Evolutionary conservation across 2,329 filamentous ascomycete species (phyloP), one percentile per base, ranked within the genome.

Genomic region (Hirsutella rhossiliensis): DNA sequence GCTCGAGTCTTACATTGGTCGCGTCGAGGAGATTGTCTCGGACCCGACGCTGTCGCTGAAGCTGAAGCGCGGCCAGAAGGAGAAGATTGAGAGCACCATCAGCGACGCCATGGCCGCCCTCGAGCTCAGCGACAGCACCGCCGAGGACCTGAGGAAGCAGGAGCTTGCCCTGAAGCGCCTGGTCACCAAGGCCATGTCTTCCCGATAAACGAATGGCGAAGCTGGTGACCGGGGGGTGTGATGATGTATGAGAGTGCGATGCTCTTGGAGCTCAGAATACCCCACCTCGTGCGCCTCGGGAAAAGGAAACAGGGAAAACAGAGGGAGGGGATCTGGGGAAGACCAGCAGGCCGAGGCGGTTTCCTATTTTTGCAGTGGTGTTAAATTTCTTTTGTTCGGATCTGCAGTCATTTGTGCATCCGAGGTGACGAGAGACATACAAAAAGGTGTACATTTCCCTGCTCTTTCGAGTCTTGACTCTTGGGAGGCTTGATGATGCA

Each of bases 141-240:
- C 88, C 49, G 94, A 98, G 58, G 92, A 98, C 65, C 76, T 98
- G 58, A 97, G 94, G 87, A 97, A 97, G 87, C 94, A 96, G 83
- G 92, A 98, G 78, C 76, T 98, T 55, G 88, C 88, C 49, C 80
- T 98, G 53, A 98, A 97, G 87, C 80, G 92, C 62, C 80, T 94
- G 57, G 89, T 98, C 60, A 98, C 92, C 71, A 98, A 97, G 84
- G 89, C 86, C 60, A 94, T 94, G 87, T 82, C 87, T 53, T 89
- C 87, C 62, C 82, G 87, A 70, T 94, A 89, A 80, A 63, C 17
- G 32, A 8, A 11, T 13, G 17, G 17, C 17, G 13, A 39, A 38
- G 12, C 8, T 12, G 37, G 7, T 15, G 11, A 40, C 6, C 34
- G 31, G 41, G n/a, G 38, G 32, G 34, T 28, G n/a, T 15, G 31